phyloP scores from a whole-genome alignment of 352 stramenopile species.

The Globisporangium viniferum region DNA sequence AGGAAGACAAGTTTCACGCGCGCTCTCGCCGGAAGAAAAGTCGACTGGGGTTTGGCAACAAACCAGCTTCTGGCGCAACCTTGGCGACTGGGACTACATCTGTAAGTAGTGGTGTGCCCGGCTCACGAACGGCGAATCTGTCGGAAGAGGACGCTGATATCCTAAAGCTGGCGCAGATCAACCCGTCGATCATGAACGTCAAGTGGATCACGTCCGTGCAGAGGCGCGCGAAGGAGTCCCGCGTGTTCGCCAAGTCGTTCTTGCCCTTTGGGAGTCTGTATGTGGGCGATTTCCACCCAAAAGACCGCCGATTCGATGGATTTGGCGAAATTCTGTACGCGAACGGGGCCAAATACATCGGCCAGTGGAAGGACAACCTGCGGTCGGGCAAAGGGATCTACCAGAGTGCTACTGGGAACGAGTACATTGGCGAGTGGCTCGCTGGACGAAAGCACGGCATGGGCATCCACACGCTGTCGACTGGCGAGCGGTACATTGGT shows the following conservation, averaged over 20 bases:
- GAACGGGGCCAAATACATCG: constrained; percentile 80
- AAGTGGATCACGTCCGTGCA: constrained; percentile 62
- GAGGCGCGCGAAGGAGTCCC: constrained; percentile 22
- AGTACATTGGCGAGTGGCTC: constrained; percentile 74
- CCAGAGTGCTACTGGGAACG: constrained; percentile 46
- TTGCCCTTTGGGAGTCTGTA: constrained; percentile 68
- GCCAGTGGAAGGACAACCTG: constrained; percentile 71
- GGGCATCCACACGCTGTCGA: constrained; percentile 70
- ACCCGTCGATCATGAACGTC: constrained; percentile 30
- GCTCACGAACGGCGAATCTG: neutral
- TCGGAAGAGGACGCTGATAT: constrained; percentile 21
- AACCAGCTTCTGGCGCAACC: too few relatives aligned
- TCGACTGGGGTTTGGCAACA: constrained; percentile 31
- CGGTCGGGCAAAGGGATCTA: constrained; percentile 71
- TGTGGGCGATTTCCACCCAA: constrained; percentile 60
- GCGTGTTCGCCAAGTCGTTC: constrained; percentile 62
- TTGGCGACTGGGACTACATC: neutral
- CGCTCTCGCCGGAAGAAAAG: constrained; percentile 31
- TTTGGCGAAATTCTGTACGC: constrained; percentile 85
- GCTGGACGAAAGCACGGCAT: constrained; percentile 77
- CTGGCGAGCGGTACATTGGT: constrained; percentile 85
- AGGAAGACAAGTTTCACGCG: constrained; percentile 24
- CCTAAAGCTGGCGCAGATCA: constrained; percentile 16
- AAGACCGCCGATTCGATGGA: constrained; percentile 58
- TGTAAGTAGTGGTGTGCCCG: neutral